Evolutionary conservation across 106 monocot genomes (phyloP), one percentile per base, ranked within the genome.

Genomic region (Posidonia australis): DNA sequence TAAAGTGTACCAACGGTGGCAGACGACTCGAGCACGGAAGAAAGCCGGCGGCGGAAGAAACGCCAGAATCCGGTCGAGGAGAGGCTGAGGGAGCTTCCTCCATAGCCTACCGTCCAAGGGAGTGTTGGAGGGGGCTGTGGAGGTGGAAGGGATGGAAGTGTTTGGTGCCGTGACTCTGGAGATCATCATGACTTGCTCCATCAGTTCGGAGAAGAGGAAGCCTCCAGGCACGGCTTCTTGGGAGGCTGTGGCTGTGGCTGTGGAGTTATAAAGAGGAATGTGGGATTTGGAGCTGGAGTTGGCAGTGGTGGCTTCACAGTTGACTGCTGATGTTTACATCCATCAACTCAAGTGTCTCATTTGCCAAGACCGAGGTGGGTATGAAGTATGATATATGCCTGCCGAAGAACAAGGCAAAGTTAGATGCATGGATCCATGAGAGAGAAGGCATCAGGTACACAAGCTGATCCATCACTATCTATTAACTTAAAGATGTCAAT

Each of bases 61-160:
- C 31, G 71, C 78, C 20, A 88, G 79, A 17, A 88, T 57, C 18
- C 88, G 78, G 53, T 88, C 88, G 22, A 88, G 42, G 20, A 88
- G 81, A 5, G 60, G 32, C 42, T 76, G 81, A 1, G 88, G 84
- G 13, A 88, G 76, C 23, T 44, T 73, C 23, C 79, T 46, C 88
- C 88, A 88, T 52, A 88, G 77, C 22, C 79, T 58, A 7, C 52
- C 41, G 70, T 88, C 88, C 76, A 88, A 63, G 3, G 41, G 30
- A 52, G 21, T 13, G 44, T 67, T 54, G 51, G 67, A 26, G 13
- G 65, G 12, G n/a, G n/a, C n/a, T 27, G 51, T 24, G 19, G 46
- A 45, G 23, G 76, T 29, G 13, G 73, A 56, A 25, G 73, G 49
- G 64, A 52, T 1, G n/a, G n/a, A 17, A 5, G 57, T 24, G 54